Evolutionary conservation across 164 flowering plant genomes (phyloP).

Genomic region (Chimonanthus praecox): DNA sequence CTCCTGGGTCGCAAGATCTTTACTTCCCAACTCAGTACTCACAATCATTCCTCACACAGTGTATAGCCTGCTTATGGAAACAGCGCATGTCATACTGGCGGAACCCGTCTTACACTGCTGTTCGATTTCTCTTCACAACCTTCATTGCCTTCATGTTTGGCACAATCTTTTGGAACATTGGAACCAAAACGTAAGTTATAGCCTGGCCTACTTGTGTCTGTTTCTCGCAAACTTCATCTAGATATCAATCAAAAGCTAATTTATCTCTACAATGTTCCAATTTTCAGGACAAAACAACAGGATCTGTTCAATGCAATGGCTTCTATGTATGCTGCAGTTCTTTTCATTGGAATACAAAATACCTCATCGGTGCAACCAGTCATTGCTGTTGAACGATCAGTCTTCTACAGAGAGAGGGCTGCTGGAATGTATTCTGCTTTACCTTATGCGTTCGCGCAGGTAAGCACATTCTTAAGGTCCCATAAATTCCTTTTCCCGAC

Average conservation of each 20-base stretch:
- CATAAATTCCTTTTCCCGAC: too few relatives aligned
- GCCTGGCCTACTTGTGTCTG: background rate
- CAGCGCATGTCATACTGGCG: conserved; percentile 49
- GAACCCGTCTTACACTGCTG: conserved; percentile 47
- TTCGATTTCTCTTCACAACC: conserved; percentile 42
- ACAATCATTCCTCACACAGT: conserved; percentile 40
- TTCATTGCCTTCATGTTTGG: conserved; percentile 46
- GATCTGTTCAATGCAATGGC: conserved; percentile 57
- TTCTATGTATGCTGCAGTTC: conserved; percentile 55
- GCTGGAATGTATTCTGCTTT: conserved; percentile 62
- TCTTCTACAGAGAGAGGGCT: conserved; percentile 55
- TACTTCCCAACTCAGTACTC: conserved; percentile 39
- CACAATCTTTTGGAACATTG: conserved; percentile 42
- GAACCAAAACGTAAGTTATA: conserved; percentile 26
- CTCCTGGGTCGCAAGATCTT: conserved; percentile 39
- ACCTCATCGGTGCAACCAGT: conserved; percentile 57
- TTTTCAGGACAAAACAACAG: conserved; percentile 25
- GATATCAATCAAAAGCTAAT: background rate
- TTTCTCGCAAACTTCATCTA: background rate
- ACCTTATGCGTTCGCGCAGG: conserved; percentile 59
- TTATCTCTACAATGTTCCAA: background rate
- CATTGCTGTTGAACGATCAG: conserved; percentile 48
- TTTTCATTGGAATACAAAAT: conserved; percentile 47
- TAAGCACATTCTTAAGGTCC: conserved; percentile 4
- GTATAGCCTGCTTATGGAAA: conserved; percentile 55